These are phyloP conservation scores for Fragaria nilgerrensis DNA, from an alignment of 306 rosid genomes.

Conservation along the genomic window DNA sequence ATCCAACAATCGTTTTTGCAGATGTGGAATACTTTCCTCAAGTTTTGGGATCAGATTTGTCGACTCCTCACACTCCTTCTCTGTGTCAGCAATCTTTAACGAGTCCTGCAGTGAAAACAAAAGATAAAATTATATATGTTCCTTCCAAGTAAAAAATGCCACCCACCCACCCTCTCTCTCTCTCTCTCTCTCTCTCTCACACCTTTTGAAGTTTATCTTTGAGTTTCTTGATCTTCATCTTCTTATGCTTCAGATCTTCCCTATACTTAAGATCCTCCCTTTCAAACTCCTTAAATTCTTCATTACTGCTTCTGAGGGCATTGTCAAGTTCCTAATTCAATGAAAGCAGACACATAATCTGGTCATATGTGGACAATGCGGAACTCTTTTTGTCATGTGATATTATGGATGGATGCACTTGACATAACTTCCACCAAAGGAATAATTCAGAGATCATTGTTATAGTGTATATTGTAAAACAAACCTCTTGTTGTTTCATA, in stretches of 20 bases:
- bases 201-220: conserved; percentile 88
- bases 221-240: conserved; percentile 81
- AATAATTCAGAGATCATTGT: neutral
- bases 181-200: conserved; percentile 33
- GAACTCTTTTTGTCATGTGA: neutral
- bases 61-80: conserved; percentile 77
- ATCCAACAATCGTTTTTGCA: conserved; percentile 67
- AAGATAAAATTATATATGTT: conserved; percentile 17
- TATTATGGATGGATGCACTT: neutral
- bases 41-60: conserved; percentile 69
- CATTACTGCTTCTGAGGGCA: conserved; percentile 80
- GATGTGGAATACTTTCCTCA: conserved; percentile 66
- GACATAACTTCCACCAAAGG: neutral
- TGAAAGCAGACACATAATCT: conserved; percentile 12
- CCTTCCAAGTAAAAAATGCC: conserved; percentile 6
- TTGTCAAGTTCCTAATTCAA: conserved; percentile 65
- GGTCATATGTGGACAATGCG: conserved; percentile 2
- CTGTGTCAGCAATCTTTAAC: conserved; percentile 48
- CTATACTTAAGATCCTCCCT: conserved; percentile 87
- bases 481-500: conserved; percentile 77
- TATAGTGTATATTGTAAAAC: conserved; percentile 23
- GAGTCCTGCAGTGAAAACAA: conserved; percentile 62
- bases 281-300: conserved; percentile 91
- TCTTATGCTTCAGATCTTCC: conserved; percentile 84
- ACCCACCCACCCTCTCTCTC: neutral